These are phyloP conservation scores for Trifolium repens DNA, from an alignment of 306 rosid genomes.

Conservation along the genomic window DNA sequence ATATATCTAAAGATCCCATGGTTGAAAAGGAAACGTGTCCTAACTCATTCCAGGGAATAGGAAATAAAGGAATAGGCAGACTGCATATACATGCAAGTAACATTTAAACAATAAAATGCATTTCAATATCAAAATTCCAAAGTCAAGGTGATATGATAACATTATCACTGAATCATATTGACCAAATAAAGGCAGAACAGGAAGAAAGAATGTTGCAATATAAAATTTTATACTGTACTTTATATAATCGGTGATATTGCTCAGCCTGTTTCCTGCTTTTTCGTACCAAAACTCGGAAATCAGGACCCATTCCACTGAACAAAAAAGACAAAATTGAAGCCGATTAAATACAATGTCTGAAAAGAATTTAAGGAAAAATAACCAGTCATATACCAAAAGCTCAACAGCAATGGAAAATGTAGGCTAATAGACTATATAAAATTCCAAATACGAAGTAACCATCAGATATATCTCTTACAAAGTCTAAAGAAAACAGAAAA, in stretches of 20 bases:
- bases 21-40: neutral
- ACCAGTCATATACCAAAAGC: slow-evolving; percentile 7
- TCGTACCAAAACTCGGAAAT: slow-evolving; percentile 90
- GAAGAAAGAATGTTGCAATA: slow-evolving; percentile 1
- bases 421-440: neutral
- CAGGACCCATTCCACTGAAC: slow-evolving; percentile 97
- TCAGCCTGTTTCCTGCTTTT: slow-evolving; percentile 98
- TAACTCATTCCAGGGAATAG: neutral
- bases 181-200: neutral
- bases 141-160: neutral
- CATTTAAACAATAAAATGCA: neutral
- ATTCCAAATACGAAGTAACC: slow-evolving; percentile 16
- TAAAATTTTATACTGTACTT: slow-evolving; percentile 51
- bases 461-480: slow-evolving; percentile 5
- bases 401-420: slow-evolving; percentile 19
- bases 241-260: slow-evolving; percentile 86
- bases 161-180: neutral
- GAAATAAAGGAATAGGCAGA: too few relatives aligned
- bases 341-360: neutral
- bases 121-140: neutral
- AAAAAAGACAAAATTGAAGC: slow-evolving; percentile 39
- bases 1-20: slow-evolving; percentile 6
- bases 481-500: neutral
- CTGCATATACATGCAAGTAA: too few relatives aligned
- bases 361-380: slow-evolving; percentile 8